These are phyloP conservation scores for Calycina herbarum DNA, from an alignment of 2,329 filamentous ascomycete species.

Conservation along the genomic window DNA sequence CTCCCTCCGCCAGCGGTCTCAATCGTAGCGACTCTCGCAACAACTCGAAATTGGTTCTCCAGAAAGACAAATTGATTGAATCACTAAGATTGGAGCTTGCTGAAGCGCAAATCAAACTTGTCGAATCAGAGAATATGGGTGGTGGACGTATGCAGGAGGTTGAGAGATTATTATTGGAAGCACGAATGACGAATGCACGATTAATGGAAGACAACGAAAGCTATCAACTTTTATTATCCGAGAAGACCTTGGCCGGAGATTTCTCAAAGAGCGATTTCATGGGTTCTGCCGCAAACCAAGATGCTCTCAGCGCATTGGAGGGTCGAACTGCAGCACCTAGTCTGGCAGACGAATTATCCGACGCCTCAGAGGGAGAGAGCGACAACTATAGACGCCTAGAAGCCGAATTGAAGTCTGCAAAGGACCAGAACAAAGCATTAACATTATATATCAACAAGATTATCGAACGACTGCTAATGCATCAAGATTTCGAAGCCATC, in stretches of 20 bases:
- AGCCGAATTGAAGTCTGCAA: slow-evolving; percentile 73
- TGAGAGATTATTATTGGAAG: slow-evolving; percentile 87
- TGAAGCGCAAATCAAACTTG: slow-evolving; percentile 91
- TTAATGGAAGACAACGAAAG: slow-evolving; percentile 99
- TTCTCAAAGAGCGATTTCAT: slow-evolving; percentile 77
- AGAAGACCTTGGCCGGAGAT: slow-evolving; percentile 94
- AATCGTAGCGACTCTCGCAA: slow-evolving; percentile 87
- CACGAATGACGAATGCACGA: slow-evolving; percentile 91
- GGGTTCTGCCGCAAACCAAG: slow-evolving; percentile 65
- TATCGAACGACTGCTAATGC: slow-evolving; percentile 89
- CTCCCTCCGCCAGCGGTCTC: slow-evolving; percentile 77
- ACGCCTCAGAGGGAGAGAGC: slow-evolving; percentile 61
- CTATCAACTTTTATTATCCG: slow-evolving; percentile 90
- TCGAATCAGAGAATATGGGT: slow-evolving; percentile 90
- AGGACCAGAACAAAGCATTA: slow-evolving; percentile 95
- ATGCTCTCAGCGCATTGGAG: slow-evolving; percentile 64
- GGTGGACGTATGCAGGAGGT: slow-evolving; percentile 85
- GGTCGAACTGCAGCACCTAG: slow-evolving; percentile 57
- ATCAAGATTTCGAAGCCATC: slow-evolving; percentile 93
- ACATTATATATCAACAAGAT: slow-evolving; percentile 99
- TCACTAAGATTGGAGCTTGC: slow-evolving; percentile 87
- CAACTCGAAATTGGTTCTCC: slow-evolving; percentile 84
- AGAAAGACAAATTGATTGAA: slow-evolving; percentile 97
- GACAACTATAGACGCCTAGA: slow-evolving; percentile 70
- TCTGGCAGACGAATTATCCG: slow-evolving; percentile 86